Conservation (phyloP, 2,329 filamentous ascomycete genomes). For the Lachnellula subtilissima region DNA sequence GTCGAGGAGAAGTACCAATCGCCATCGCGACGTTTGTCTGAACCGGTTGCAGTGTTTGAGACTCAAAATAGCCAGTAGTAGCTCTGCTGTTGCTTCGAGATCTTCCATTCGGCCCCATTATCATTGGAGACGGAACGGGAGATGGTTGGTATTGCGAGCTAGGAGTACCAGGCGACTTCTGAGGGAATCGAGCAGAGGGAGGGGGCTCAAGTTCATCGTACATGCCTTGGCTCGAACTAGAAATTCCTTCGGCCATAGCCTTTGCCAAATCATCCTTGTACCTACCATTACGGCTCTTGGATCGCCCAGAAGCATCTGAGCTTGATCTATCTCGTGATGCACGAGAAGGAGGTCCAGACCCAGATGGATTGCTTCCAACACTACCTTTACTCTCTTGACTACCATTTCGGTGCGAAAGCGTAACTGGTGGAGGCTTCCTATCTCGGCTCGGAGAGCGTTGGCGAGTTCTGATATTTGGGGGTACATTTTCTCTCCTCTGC, state of each 20-base stretch:
- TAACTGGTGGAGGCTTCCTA: conserved; percentile 24
- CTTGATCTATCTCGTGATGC: conserved; percentile 28
- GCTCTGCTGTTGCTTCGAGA: conserved; percentile 27
- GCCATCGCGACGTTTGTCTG: conserved; percentile 21
- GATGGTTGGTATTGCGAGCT: conserved; percentile 20
- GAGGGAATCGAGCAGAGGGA: conserved; percentile 19
- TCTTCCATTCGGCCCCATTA: conserved; percentile 12
- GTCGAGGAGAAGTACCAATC: conserved; percentile 26
- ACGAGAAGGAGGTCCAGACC: conserved; percentile 24
- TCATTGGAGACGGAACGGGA: conserved; percentile 24
- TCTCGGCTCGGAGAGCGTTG: conserved; percentile 24
- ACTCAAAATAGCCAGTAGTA: conserved; percentile 23
- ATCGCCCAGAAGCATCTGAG: conserved; percentile 28
- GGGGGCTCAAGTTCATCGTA: conserved; percentile 22
- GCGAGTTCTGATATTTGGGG: conserved; percentile 19
- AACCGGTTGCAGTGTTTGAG: conserved; percentile 19
- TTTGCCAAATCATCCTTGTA: conserved; percentile 28
- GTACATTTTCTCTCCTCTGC: conserved; percentile 15
- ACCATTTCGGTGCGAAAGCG: conserved; percentile 16
- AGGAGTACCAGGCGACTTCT: conserved; percentile 21
- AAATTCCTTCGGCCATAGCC: conserved; percentile 24
- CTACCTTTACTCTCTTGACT: conserved; percentile 16
- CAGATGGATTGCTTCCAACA: conserved; percentile 19
- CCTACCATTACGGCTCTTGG: conserved; percentile 28
- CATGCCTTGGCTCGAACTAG: conserved; percentile 17